These are phyloP conservation scores for Teunomyces lycoperdinae DNA, from an alignment of 805 yeast genomes.

Conservation along the genomic window DNA sequence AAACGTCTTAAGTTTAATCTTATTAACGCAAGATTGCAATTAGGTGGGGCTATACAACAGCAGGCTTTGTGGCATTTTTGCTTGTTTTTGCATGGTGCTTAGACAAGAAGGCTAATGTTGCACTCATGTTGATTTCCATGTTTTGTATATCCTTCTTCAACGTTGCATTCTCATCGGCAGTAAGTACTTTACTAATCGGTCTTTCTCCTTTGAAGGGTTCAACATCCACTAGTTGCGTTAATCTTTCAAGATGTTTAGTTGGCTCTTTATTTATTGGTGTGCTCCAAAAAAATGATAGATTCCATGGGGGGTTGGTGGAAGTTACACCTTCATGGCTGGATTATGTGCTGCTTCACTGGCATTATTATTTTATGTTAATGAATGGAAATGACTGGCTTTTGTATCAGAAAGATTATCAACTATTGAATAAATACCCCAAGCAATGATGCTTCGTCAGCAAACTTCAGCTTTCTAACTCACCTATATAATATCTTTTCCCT, in stretches of 20 bases:
- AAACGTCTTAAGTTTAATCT: slow-evolving; percentile 44
- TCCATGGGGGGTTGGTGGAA: slow-evolving; percentile 68
- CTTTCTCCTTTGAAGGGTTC: slow-evolving; percentile 68
- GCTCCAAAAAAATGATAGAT: slow-evolving; percentile 55
- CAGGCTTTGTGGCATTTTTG: slow-evolving; percentile 28
- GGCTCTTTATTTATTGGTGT: slow-evolving; percentile 73
- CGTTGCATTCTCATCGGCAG: slow-evolving; percentile 54
- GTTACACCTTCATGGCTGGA: slow-evolving; percentile 69
- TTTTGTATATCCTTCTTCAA: slow-evolving; percentile 58
- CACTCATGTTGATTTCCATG: slow-evolving; percentile 57
- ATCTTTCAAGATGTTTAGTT: slow-evolving; percentile 67
- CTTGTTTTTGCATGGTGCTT: slow-evolving; percentile 76
- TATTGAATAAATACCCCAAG: slow-evolving; percentile 7
- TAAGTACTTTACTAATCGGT: slow-evolving; percentile 73
- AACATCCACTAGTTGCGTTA: slow-evolving; percentile 70
- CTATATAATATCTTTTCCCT: not conserved
- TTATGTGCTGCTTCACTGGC: slow-evolving; percentile 22
- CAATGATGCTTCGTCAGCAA: not conserved
- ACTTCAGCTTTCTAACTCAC: not conserved
- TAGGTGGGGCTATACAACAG: slow-evolving; percentile 1
- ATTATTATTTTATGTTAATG: not conserved
- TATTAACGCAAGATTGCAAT: slow-evolving; percentile 49
- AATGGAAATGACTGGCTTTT: not conserved
- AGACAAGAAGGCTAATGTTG: slow-evolving; percentile 42
- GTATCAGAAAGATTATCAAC: slow-evolving; percentile 1